Evolutionary conservation across 2,329 filamentous ascomycete genomes (phyloP), one percentile per base, ranked within the genome.

Genomic region (Venturia effusa): DNA sequence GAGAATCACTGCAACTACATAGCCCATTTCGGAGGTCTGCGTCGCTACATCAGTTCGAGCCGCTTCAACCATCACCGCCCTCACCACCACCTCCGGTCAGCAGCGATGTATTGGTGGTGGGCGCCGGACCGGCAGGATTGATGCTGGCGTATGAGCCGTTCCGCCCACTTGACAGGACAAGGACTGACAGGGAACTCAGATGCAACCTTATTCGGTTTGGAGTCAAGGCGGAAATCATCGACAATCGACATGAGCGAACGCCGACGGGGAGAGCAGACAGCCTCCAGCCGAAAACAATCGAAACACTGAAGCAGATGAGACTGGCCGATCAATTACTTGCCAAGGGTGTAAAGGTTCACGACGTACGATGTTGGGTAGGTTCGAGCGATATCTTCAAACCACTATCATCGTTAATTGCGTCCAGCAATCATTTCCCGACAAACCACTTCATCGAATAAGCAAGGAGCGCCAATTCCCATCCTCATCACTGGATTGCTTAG

Each of bases 201-300:
- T 78, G 79, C 40, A 81, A 83, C 67, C 77, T 90, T 41, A 82
- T 83, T 22, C 81, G 87, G 10, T 88, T 84, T 69, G 88, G 87
- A 17, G 83, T 90, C 69, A 83, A 84, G 64, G 81, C 84, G 3
- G 80, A 81, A 48, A 80, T 90, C 55, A 78, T 90, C 60, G 88
- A 91, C 75, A 86, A 90, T 71, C 78, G 88, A 67, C 78, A 83
- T 40, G 83, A 88, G 69, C 84, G 84, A 69, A 92, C 88, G 1
- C 79, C 83, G 6, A 86, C 86, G 10, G 88, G 88, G 51, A 79
- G 83, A 64, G 87, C 87, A 66, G 88, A 91, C 72, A 88, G 88
- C 48, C 77, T 91, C 62, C 88, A 91, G 70, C 88, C 88, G 55
- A 91, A 91, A 75, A 88, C 87, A 0, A 89, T 92, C 69, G 88